Percentiles rank a stretch among this genome's conserved stretches.
Conservation (phyloP, 2,329 filamentous ascomycete genomes). For the Aspergillus unguis region DNA sequence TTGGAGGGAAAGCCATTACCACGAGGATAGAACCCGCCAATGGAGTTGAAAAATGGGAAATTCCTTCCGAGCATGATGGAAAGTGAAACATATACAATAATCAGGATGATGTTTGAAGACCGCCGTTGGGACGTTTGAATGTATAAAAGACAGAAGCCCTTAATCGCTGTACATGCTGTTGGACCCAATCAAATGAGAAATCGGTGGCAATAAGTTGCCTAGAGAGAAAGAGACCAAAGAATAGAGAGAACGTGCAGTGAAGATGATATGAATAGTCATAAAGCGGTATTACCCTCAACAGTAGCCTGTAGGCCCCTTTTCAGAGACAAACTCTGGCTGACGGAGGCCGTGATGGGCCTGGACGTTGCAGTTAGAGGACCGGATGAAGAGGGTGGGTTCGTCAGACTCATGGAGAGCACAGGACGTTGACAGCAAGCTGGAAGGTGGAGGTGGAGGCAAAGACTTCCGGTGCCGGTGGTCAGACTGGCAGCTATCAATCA, state of each 20-base stretch:
- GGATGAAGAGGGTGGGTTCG: constrained; percentile 41
- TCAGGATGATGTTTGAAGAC: constrained; percentile 7
- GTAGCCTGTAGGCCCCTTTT: constrained; percentile 44
- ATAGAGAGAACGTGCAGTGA: constrained; percentile 12
- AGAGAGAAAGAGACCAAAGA: constrained; percentile 4
- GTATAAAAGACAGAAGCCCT: constrained; percentile 9
- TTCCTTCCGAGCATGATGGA: constrained; percentile 40
- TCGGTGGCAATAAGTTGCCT: constrained; percentile 10
- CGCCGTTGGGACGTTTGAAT: constrained; percentile 4
- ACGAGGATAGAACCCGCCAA: constrained; percentile 40
- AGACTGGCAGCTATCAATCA: constrained; percentile 12
- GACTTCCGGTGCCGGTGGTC: constrained; percentile 2
- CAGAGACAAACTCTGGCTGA: constrained; percentile 34
- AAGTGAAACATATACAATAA: constrained; percentile 17
- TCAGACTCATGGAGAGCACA: constrained; percentile 38
- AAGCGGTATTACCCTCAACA: constrained; percentile 45
- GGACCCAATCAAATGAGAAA: constrained; percentile 13
- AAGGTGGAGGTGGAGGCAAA: constrained; percentile 15
- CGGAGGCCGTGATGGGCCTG: constrained; percentile 30
- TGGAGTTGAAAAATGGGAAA: constrained; percentile 37
- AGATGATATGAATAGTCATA: constrained; percentile 15
- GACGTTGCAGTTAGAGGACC: constrained; percentile 38
- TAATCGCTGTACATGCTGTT: constrained; percentile 12
- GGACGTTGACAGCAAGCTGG: not conserved
- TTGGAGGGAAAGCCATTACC: constrained; percentile 34